These are phyloP conservation scores for Phytophthora palmivora DNA, from an alignment of 352 stramenopile species.

Conservation along the genomic window DNA sequence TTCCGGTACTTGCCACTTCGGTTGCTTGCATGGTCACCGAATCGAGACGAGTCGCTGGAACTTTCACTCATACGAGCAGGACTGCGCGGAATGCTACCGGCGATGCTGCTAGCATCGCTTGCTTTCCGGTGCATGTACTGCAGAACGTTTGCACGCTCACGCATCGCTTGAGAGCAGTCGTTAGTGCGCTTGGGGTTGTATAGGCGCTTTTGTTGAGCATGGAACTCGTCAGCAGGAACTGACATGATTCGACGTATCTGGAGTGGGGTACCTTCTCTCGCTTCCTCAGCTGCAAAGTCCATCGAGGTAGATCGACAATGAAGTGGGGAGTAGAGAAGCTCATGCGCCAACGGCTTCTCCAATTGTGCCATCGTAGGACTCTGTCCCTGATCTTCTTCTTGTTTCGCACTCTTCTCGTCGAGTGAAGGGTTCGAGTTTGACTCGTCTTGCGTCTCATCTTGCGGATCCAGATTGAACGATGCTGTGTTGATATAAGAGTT, in stretches of 20 bases:
- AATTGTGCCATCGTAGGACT: slow-evolving; percentile 20
- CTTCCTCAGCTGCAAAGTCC: slow-evolving; percentile 37
- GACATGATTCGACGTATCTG: slow-evolving; percentile 54
- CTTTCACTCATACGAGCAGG: slow-evolving; percentile 67
- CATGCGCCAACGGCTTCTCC: slow-evolving; percentile 26
- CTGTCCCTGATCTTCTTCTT: slow-evolving; percentile 10
- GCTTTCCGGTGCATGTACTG: slow-evolving; percentile 89
- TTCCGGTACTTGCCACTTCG: slow-evolving; percentile 67
- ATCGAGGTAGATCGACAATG: slow-evolving; percentile 44
- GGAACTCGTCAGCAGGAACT: slow-evolving; percentile 27
- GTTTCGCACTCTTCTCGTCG: slow-evolving; percentile 28
- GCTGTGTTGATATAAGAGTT: slow-evolving; percentile 45
- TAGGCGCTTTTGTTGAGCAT: slow-evolving; percentile 31
- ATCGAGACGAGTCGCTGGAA: slow-evolving; percentile 73
- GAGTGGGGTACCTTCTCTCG: slow-evolving; percentile 18
- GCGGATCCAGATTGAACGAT: slow-evolving; percentile 38
- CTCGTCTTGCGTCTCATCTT: slow-evolving; percentile 39
- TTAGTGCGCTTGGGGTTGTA: slow-evolving; percentile 28
- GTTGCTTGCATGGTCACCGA: slow-evolving; percentile 55
- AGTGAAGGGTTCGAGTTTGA: slow-evolving; percentile 22
- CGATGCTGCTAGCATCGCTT: slow-evolving; percentile 82
- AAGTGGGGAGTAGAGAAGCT: slow-evolving; percentile 41
- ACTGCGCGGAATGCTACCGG: slow-evolving; percentile 65
- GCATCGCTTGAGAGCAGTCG: slow-evolving; percentile 74
- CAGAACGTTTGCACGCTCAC: slow-evolving; percentile 86